A percentile compares a stretch with the other conserved stretches of the same genome.
Evolutionary conservation across 2,329 filamentous ascomycete genomes (phyloP).

Genomic region (Penicillium sp.): DNA sequence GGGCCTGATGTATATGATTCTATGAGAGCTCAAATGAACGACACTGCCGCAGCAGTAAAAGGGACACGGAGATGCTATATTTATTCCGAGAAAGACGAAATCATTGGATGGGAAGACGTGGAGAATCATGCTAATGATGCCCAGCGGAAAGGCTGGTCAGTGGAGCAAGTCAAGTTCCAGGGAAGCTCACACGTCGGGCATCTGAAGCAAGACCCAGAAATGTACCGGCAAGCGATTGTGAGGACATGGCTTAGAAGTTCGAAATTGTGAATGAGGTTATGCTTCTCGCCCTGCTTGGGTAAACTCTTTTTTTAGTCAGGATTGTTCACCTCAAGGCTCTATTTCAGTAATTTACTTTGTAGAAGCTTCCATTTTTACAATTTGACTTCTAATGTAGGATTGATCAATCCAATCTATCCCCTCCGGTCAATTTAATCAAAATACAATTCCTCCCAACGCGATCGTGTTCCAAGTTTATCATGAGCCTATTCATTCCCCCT

Average conservation of each 20-base stretch:
- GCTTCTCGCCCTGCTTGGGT: background rate
- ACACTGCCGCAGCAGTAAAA: background rate
- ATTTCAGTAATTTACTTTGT: background rate
- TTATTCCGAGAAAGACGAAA: background rate
- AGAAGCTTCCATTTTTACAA: too few species aligned
- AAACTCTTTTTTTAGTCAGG: background rate
- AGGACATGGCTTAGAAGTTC: background rate
- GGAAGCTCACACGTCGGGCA: background rate
- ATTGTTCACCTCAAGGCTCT: background rate
- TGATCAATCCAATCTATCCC: background rate
- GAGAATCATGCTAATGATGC: background rate
- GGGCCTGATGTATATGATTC: background rate
- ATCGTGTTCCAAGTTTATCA: too few species aligned
- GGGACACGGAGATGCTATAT: background rate
- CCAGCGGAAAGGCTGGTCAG: background rate
- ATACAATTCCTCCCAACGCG: too few species aligned
- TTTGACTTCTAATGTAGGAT: background rate
- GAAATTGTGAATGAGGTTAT: background rate
- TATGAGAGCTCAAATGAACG: background rate
- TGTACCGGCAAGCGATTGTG: background rate
- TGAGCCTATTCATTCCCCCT: background rate
- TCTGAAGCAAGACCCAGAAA: background rate
- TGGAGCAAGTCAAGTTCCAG: background rate
- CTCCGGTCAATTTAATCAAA: too few species aligned
- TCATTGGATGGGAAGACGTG: background rate